Conservation (phyloP, 2,329 filamentous ascomycete species). For the Didymella pomorum region DNA sequence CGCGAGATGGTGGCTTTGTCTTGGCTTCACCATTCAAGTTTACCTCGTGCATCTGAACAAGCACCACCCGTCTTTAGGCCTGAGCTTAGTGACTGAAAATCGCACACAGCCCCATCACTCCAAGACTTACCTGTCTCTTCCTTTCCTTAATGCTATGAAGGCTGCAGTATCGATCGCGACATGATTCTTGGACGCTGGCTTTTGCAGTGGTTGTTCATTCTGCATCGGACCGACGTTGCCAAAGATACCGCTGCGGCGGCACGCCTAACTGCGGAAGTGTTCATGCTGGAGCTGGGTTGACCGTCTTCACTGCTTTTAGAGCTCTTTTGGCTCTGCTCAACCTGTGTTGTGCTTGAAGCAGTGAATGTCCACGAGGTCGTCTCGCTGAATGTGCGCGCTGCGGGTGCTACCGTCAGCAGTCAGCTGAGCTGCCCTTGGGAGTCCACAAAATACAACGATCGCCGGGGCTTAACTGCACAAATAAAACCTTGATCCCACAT, state of each 20-base stretch:
- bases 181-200: background rate
- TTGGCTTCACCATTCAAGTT: conserved; percentile 26
- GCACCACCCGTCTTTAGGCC: conserved; percentile 9
- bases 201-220: background rate
- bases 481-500: too few species aligned
- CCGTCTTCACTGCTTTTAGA: background rate
- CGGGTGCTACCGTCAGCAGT: background rate
- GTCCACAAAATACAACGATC: background rate
- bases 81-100: conserved; percentile 6
- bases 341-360: background rate
- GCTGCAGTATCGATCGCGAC: background rate
- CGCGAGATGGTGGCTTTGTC: conserved; percentile 26
- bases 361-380: conserved; percentile 1
- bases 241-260: conserved; percentile 17
- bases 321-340: background rate
- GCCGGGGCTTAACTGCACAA: background rate
- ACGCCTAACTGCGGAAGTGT: conserved; percentile 8
- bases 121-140: background rate
- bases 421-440: background rate
- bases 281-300: background rate
- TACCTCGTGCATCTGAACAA: conserved; percentile 11
- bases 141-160: background rate
- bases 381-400: background rate
- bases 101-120: conserved; percentile 7
- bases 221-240: conserved; percentile 1